A percentile compares a stretch with the other conserved stretches of the same genome.
Conservation (phyloP, 768 basidiomycete genomes). For the Tubosaeta brunneosetosa region DNA sequence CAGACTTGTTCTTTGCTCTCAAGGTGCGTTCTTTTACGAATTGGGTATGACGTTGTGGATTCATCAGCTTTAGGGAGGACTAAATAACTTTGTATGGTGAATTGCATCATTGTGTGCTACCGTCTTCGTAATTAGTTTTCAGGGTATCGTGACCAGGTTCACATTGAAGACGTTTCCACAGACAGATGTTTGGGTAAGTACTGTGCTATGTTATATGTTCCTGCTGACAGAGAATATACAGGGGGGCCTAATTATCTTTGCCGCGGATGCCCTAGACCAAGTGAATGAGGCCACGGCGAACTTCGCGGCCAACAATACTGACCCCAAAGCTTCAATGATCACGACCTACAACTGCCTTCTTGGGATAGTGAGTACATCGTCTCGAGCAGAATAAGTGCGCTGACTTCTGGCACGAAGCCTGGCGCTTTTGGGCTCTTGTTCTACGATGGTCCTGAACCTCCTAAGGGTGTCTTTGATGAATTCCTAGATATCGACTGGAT, state of each 20-base stretch:
- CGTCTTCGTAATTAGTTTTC: background rate
- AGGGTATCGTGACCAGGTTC: slow-evolving; percentile 60
- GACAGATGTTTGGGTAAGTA: slow-evolving; percentile 53
- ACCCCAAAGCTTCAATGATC: slow-evolving; percentile 34
- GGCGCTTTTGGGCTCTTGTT: slow-evolving; percentile 37
- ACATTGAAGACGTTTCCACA: slow-evolving; percentile 52
- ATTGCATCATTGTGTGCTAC: background rate
- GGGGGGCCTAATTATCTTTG: slow-evolving; percentile 45
- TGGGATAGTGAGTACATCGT: background rate
- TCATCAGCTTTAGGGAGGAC: slow-evolving; percentile 43
- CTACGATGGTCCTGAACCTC: slow-evolving; percentile 43
- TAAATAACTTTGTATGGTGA: slow-evolving; percentile 51
- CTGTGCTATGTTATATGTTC: background rate
- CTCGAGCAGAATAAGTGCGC: background rate
- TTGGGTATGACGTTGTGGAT: background rate
- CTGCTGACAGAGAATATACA: slow-evolving; percentile 15
- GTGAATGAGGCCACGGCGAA: slow-evolving; percentile 18
- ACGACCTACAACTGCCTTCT: slow-evolving; percentile 35
- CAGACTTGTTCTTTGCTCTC: slow-evolving; percentile 41
- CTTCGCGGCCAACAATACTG: slow-evolving; percentile 14
- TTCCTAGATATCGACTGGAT: slow-evolving; percentile 19
- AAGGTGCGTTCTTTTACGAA: slow-evolving; percentile 25
- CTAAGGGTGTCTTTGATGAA: slow-evolving; percentile 15
- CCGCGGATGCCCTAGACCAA: slow-evolving; percentile 2
- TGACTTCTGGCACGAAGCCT: background rate